Evolutionary conservation across 192 early-diverging fungal species (phyloP), one percentile per base, ranked within the genome.

Genomic region (Lunasporangiospora selenospora): DNA sequence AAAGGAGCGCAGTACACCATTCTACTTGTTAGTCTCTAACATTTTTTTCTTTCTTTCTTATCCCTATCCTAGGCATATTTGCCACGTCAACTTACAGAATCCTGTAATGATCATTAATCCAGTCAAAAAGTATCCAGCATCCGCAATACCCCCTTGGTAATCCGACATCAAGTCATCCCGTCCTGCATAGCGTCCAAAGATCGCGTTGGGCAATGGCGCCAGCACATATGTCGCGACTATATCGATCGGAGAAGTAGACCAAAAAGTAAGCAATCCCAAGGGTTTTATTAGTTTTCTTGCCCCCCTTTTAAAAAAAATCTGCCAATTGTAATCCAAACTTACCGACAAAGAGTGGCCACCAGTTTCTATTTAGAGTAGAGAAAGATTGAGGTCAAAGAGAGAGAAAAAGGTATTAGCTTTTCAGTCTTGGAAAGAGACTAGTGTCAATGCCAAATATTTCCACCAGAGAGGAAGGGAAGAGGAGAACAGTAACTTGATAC

Each of bases 261-360:
- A 46, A 60, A 33, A 46, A 31, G 12, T 36, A 19, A 37, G 31
- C 16, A 30, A 30, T 4, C 1, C 27, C 31, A 55, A 2, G 24
- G 15, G 9, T 8, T n/a, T n/a, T n/a, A 7, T 50, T 34, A 38
- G 13, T 40, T 3, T 32, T n/a, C 47, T 16, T n/a, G 15, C 2
- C 13, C 39, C 6, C 23, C 3, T 26, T 32, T 19, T 4, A 49
- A 33, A 43, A 13, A 52, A 53, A 19, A 36, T n/a, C n/a, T n/a
- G n/a, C n/a, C n/a, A n/a, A n/a, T n/a, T n/a, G 31, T 18, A 58
- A 12, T 15, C 7, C 13, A 3, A 36, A 31, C 66, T 49, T 79
- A 85, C 85, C 86, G 38, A 97, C 95, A 37, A 95, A 84, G 37
- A 99, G 80, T 16, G 95, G 93, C 84, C 93, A 92, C 97, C 97